phyloP scores from a whole-genome alignment of 768 basidiomycete species.

The Tulasnella calospora region DNA sequence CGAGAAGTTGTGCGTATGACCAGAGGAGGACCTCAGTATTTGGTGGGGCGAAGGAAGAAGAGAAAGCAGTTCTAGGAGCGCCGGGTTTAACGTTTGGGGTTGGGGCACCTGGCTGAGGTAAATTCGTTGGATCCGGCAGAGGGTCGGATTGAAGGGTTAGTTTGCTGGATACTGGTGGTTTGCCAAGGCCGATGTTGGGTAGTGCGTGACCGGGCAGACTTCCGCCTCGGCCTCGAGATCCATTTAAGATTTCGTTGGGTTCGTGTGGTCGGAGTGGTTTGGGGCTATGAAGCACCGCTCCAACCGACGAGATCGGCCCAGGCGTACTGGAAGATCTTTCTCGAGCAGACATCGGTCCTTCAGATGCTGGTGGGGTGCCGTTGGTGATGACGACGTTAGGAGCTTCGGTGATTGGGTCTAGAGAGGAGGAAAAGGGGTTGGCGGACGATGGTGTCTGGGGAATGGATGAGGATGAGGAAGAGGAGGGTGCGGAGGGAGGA shows the following conservation, averaged over 20 bases:
- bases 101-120: slow-evolving; percentile 1
- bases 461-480: slow-evolving; percentile 11
- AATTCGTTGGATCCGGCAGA: not conserved
- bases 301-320: not conserved
- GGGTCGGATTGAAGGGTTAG: slow-evolving; percentile 1
- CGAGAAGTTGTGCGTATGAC: slow-evolving; percentile 37
- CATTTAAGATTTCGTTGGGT: not conserved
- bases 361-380: not conserved
- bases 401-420: slow-evolving; percentile 29
- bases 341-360: not conserved
- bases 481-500: not conserved
- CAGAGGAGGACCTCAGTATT: slow-evolving; percentile 34
- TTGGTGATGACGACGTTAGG: slow-evolving; percentile 19
- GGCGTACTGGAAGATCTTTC: not conserved
- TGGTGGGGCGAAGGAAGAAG: slow-evolving; percentile 29
- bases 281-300: slow-evolving; percentile 16
- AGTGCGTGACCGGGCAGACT: not conserved
- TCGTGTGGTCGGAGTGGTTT: not conserved
- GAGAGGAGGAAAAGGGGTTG: slow-evolving; percentile 16
- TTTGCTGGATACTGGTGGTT: not conserved
- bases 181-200: slow-evolving; percentile 17
- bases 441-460: slow-evolving; percentile 20
- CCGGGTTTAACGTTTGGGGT: not conserved
- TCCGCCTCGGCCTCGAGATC: slow-evolving; percentile 1
- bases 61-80: slow-evolving; percentile 22